Base-by-base conservation (phyloP, 257 asterid species). In the Ehretia macrophylla region DNA sequence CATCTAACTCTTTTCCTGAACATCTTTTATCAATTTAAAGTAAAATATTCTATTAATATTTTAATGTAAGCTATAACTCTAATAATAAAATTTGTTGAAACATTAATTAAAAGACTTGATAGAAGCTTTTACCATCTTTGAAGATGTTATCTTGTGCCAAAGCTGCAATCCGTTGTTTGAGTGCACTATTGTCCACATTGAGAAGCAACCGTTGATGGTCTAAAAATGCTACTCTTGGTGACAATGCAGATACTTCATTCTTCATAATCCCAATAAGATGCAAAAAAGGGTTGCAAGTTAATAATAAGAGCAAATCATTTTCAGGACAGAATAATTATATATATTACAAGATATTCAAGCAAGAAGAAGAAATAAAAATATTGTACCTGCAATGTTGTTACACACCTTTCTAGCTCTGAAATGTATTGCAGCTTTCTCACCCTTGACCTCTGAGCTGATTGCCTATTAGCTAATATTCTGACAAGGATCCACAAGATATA, bases 111-210 rank as follows among this genome's bases (percentile, higher is more conserved):
- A n/a, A n/a, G n/a, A n/a, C n/a, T n/a, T n/a, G n/a, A n/a, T n/a
- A n/a, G n/a, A n/a, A n/a, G n/a, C n/a, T n/a, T n/a, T 69, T 74
- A 89, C 96, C 98, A 73, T 91, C 98, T 76, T 88, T 91, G 77
- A 91, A 91, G 19, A 91, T 80, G 62, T 82, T 88, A 78, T 91
- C 98, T 69, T 91, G 98, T 58, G 96, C 96, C 73, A 91, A 72
- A 16, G 98, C 98, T 19, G 98, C 98, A 16, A 91, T 91, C 60
- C 96, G 62, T 68, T 91, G 96, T 79, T 89, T 91, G 58, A 91
- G 83, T 44, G 82, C 90, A 63, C 96, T 81, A 23, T 91, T 91
- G 51, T 91, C 98, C 67, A 88, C 96, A 37, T 81, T 88, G 11
- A 91, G 72, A 61, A 91, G 75, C 75, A 88, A 77, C 71, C 98